phyloP scores from a whole-genome alignment of 202 grass and related monocot species.

The Alloteropsis angusta region DNA sequence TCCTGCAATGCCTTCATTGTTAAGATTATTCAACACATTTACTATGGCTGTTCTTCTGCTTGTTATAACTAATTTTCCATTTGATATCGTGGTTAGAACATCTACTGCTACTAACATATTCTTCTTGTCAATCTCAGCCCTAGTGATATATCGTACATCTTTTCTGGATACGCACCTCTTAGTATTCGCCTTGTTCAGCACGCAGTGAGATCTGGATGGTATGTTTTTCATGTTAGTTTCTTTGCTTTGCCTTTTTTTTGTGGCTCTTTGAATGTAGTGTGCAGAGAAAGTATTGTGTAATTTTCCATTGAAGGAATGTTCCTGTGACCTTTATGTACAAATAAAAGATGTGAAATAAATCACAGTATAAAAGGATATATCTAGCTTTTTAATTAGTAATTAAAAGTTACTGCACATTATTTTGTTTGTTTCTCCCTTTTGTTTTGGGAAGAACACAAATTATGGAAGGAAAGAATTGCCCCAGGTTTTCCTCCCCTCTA shows the following conservation, averaged over 20 bases:
- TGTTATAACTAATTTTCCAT: not conserved
- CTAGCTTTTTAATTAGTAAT: not conserved
- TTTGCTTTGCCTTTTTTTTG: not conserved
- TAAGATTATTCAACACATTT: not conserved
- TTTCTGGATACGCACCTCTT: conserved; percentile 99
- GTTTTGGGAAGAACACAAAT: not conserved
- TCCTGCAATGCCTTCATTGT: not conserved
- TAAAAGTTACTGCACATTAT: not conserved
- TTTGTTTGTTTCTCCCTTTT: not conserved
- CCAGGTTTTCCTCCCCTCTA: not conserved
- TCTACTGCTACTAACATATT: conserved; percentile 20
- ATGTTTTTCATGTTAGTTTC: conserved; percentile 11
- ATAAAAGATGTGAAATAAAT: not conserved
- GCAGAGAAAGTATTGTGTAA: not conserved
- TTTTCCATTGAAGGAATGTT: conserved; percentile 1
- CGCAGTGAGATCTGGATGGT: conserved; percentile 96
- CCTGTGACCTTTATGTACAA: not conserved
- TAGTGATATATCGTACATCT: conserved; percentile 94
- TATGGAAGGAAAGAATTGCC: not conserved
- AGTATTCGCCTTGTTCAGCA: conserved; percentile 96
- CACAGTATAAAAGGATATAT: not conserved
- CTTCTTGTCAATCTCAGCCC: conserved; percentile 49
- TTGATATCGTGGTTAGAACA: not conserved
- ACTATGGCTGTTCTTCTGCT: not conserved
- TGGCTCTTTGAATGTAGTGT: not conserved